Evolutionary conservation across 2,329 filamentous ascomycete genomes (phyloP).

Genomic region (Coleophoma cylindrospora): DNA sequence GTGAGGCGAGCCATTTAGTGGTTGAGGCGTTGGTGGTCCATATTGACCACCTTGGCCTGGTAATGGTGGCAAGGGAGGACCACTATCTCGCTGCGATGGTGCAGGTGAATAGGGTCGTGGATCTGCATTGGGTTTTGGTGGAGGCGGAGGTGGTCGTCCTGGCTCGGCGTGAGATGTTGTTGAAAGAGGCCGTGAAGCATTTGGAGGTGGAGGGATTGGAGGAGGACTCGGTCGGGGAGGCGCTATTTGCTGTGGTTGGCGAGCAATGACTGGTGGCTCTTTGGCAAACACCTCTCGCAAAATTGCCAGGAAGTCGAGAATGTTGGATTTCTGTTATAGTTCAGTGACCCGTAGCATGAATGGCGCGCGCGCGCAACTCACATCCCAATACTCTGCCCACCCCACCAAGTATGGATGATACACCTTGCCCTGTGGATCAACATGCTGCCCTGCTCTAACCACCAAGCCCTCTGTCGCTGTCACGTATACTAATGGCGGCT

Average conservation of each 20-base stretch:
- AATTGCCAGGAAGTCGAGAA: slow-evolving; percentile 77
- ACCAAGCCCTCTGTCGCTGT: slow-evolving; percentile 84
- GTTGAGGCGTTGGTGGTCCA: slow-evolving; percentile 13
- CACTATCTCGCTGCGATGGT: slow-evolving; percentile 16
- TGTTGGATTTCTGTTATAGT: slow-evolving; percentile 63
- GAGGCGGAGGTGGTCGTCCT: slow-evolving; percentile 25
- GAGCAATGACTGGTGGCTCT: slow-evolving; percentile 85
- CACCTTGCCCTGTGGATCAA: slow-evolving; percentile 85
- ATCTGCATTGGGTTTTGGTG: slow-evolving; percentile 22
- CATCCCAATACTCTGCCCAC: slow-evolving; percentile 88
- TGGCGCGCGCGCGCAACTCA: slow-evolving; percentile 40
- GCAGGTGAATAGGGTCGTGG: slow-evolving; percentile 8
- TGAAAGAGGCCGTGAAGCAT: slow-evolving; percentile 52
- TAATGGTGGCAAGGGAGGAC: slow-evolving; percentile 27
- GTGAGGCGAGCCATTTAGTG: slow-evolving; percentile 11
- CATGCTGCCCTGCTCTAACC: slow-evolving; percentile 88
- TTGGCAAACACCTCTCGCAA: slow-evolving; percentile 86
- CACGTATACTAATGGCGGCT: slow-evolving; percentile 83
- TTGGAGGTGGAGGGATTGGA: slow-evolving; percentile 67
- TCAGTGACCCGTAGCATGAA: no score
- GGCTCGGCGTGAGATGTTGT: slow-evolving; percentile 31
- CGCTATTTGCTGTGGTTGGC: slow-evolving; percentile 47
- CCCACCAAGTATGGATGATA: slow-evolving; percentile 94
- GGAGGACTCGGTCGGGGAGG: slow-evolving; percentile 51
- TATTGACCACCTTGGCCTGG: slow-evolving; percentile 16